Evolutionary conservation across 192 early-diverging fungal genomes (phyloP), one percentile per base, ranked within the genome.

Genomic region (Entrophospora sp.): DNA sequence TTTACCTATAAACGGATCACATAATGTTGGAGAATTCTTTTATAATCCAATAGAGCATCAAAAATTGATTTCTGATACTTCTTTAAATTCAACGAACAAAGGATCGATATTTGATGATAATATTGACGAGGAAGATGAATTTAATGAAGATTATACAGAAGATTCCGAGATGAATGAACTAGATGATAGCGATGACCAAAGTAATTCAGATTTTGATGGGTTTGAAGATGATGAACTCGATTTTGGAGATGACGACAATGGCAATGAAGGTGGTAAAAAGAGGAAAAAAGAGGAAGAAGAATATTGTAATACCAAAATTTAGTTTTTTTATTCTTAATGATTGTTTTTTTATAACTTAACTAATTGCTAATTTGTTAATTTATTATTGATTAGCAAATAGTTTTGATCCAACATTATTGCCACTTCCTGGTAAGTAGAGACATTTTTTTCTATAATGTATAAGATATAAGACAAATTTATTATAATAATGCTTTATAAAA

Each of bases 361-460:
- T 5, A 31, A 16, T 3, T 43, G 24, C 2, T 27, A 43, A 61
- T 30, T 52, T 24, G 22, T 27, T 24, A 28, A 20, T 12, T 40
- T 53, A 16, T 24, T 56, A 31, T 18, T 32, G 22, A 3, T 1
- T 52, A 64, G 48, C 10, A 13, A 45, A 69, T 22, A 61, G 51
- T 24, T 64, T 69, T 31, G 68, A 69, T 52, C 68, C 45, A 22
- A 53, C 43, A 12, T 55, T 69, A 31, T 34, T 71, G 14, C 69
- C 69, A 24, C 32, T 62, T 44, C 69, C 69, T 35, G 64, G 64
- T 55, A 66, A 28, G 35, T 40, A 20, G 18, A 36, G 4, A 31
- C 16, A 58, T 58, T 6, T 20, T 2, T 38, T 34, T 24, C 18
- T 32, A 24, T 34, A 24, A 24, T 52, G 48, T 25, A 27, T 1